Evolutionary conservation across 345 rosid species (phyloP), one percentile per base, ranked within the genome.

Genomic region (Pugionium cornutum): DNA sequence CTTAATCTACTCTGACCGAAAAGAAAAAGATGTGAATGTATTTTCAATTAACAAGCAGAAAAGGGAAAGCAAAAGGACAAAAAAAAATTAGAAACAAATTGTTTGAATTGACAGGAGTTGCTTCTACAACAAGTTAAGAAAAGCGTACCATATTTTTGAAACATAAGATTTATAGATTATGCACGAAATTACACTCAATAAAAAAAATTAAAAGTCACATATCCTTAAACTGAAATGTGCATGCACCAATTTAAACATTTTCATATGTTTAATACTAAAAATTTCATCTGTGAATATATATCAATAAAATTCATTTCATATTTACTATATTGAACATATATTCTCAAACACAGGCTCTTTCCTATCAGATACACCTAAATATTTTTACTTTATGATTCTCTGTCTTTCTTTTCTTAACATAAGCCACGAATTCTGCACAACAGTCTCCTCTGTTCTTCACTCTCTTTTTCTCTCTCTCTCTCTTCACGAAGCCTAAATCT

Each of bases 71-170:
- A 41, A 72, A 72, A 65, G 30, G 2, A 27, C 9, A 18, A 53
- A 46, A 48, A 53, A 57, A 48, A 58, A 51, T 35, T 34, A 50
- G 10, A 72, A 58, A 66, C 66, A 58, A 58, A 65, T 18, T 18
- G 76, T 65, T 3, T 72, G 42, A 64, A 65, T 9, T 35, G 71
- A n/a, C 70, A 29, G 61, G 67, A 72, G 71, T 72, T 65, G 76
- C 76, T 72, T 72, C 76, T 30, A 5, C 0, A 5, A 51, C 76
- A 72, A 72, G 76, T 72, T 35, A 72, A 65, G 71, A 4, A 66
- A 28, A 40, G n/a, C 2, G 1, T 7, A 7, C 10, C 1, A 18
- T 18, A 18, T 18, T 18, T 18, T 18, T 18, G 18, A 18, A 18
- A 18, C 0, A 18, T 18, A 18, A 18, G 18, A 18, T 18, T 18